Evolutionary conservation across 306 rosid species (phyloP).

Genomic region (Styphnolobium japonicum): DNA sequence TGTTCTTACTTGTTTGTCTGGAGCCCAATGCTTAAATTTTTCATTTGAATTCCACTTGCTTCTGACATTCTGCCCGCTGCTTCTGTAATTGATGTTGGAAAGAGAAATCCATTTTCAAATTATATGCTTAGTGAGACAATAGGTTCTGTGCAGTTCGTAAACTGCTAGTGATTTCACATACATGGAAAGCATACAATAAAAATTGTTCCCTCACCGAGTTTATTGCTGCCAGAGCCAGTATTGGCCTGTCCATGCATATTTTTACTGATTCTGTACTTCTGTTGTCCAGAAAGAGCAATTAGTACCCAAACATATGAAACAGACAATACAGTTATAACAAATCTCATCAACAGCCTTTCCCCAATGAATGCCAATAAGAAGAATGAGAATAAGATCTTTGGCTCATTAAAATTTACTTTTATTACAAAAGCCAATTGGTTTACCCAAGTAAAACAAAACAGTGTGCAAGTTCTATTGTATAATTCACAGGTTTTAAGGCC

Average conservation of each 20-base stretch:
- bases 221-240: constrained; percentile 39
- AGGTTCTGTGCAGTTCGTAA: background rate
- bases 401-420: background rate
- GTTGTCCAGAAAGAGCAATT: constrained; percentile 23
- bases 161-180: background rate
- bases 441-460: background rate
- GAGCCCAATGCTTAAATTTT: constrained; percentile 50
- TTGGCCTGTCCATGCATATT: constrained; percentile 64
- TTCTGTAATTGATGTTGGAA: constrained; percentile 28
- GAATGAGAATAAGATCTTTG: background rate
- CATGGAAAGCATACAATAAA: background rate
- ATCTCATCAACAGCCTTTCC: background rate
- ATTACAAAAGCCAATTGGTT: background rate
- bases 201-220: constrained; percentile 47
- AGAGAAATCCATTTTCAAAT: constrained; percentile 16
- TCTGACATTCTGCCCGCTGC: constrained; percentile 47
- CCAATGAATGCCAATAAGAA: background rate
- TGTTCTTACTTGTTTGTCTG: constrained; percentile 68
- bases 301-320: background rate
- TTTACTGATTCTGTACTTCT: constrained; percentile 89
- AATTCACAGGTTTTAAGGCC: background rate
- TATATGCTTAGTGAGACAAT: background rate
- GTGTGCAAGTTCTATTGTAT: background rate
- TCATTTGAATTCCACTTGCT: constrained; percentile 54
- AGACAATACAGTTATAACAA: background rate